Percentiles rank a stretch among this genome's conserved stretches.
These are phyloP conservation scores for Saccharomyces pastorianus DNA, from an alignment of 1,139 yeast genomes.

Conservation along the genomic window DNA sequence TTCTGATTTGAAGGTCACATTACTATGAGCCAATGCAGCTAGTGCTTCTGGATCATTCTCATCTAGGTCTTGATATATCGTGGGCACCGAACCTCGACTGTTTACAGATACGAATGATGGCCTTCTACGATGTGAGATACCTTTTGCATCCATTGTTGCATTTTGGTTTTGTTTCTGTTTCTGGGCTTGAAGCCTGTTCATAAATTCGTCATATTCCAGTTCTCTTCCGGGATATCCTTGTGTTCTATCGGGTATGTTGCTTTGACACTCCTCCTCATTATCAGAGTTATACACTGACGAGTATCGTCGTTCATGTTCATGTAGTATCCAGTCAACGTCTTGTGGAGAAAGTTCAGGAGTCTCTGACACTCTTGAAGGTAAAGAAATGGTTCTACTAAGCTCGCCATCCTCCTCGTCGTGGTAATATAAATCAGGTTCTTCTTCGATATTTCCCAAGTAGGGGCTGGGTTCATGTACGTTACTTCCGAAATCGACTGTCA, in stretches of 20 bases:
- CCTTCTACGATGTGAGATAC: conserved; percentile 21
- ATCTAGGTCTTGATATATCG: conserved; percentile 27
- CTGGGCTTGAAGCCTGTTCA: conserved; percentile 32
- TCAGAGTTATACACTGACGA: conserved; percentile 32
- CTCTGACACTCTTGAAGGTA: conserved; percentile 55
- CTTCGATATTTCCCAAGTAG: conserved; percentile 34
- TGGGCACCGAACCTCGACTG: conserved; percentile 31
- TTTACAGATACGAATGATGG: conserved; percentile 24
- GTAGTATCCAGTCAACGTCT: conserved; percentile 56
- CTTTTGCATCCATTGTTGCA: neutral
- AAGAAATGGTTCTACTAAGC: conserved; percentile 38
- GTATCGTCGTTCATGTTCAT: conserved; percentile 58
- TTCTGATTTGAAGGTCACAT: conserved; percentile 43
- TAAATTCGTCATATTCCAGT: conserved; percentile 35
- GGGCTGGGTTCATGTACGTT: conserved; percentile 24
- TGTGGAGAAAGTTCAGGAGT: conserved; percentile 39
- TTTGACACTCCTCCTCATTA: conserved; percentile 12
- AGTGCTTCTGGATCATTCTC: conserved; percentile 35
- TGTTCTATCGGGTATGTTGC: neutral
- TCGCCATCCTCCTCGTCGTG: conserved; percentile 40
- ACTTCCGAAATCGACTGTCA: conserved; percentile 34
- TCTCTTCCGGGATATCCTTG: conserved; percentile 11
- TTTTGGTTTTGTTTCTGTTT: conserved; percentile 20
- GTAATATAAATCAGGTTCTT: conserved; percentile 34
- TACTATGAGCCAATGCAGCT: conserved; percentile 38